Evolutionary conservation across 164 flowering plant species (phyloP), one percentile per base, ranked within the genome.

Genomic region (Tinospora cordifolia): DNA sequence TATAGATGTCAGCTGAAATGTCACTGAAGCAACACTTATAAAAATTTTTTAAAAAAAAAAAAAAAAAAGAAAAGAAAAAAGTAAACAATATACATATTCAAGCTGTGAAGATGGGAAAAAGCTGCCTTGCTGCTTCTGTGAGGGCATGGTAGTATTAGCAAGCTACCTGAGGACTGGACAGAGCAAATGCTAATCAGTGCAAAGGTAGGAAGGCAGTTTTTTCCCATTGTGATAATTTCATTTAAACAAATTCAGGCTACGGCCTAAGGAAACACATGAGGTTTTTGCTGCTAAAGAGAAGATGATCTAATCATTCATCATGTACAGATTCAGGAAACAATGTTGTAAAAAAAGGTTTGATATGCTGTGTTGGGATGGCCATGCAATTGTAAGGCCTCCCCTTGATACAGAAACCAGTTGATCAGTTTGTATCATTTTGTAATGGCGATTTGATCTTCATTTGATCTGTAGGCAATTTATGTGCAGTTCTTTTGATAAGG

Each of bases 171-270:
- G 39, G 67, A 60, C 39, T 27, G 10, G 19, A 36, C 17, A 19
- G 27, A 21, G 13, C 72, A 25, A 14, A 30, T 30, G 36, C 36
- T 9, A n/a, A 11, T 10, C 17, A 13, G 12, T 46, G 9, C 26
- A 67, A 54, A 25, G 21, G 58, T 12, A 41, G 46, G 62, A 59
- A 67, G 63, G 49, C 24, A 46, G 47, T 65, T 74, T 63, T 63
- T 69, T 74, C 68, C 71, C 44, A 36, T 30, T 62, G 39, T 73
- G 34, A 3, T 27, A 51, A 14, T 49, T 70, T 57, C 13, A 2
- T 60, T 21, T 65, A 22, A 19, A 14, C 12, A 41, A 49, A 47
- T 66, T 59, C 27, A 62, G 57, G 67, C 49, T 21, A 36, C n/a
- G 54, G 69, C 66, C 34, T 68, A 68, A 49, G 11, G 30, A 9